phyloP scores from a whole-genome alignment of 306 rosid genomes.

The Fragaria vesca region DNA sequence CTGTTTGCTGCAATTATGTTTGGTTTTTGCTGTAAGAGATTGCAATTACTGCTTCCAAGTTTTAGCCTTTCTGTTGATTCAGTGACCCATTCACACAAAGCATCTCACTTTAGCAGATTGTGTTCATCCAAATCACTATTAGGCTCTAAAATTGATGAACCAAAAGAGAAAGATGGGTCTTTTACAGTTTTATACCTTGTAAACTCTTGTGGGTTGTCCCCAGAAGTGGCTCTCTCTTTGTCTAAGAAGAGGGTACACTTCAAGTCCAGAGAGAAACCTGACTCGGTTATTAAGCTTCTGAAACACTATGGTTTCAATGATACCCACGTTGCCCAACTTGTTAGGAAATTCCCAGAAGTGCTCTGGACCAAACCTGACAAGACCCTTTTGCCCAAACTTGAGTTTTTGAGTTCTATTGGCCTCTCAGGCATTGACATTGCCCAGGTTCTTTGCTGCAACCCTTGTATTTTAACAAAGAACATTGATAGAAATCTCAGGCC shows the following conservation, averaged over 20 bases:
- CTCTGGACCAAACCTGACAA: neutral
- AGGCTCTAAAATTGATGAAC: neutral
- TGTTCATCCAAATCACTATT: neutral
- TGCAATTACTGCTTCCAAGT: neutral
- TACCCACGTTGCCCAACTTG: neutral
- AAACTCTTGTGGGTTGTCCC: neutral
- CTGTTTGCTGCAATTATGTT: neutral
- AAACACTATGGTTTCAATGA: neutral
- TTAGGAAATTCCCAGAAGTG: neutral
- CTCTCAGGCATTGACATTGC: neutral
- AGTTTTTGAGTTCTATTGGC: conserved; percentile 1
- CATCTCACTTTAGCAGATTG: neutral
- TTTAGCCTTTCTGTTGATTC: neutral
- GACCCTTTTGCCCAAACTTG: neutral
- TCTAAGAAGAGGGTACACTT: neutral
- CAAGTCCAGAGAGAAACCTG: neutral
- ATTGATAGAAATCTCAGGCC: neutral
- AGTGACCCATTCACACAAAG: neutral
- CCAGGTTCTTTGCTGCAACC: neutral
- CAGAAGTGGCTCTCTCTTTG: neutral
- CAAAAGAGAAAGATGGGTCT: neutral
- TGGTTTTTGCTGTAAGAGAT: neutral
- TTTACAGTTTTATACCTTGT: neutral
- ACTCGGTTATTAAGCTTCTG: neutral
- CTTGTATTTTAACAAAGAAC: neutral